A percentile compares a stretch with the other conserved stretches of the same genome.
phyloP scores from a whole-genome alignment of 768 basidiomycete genomes.

The Rhodotorula graminis region DNA sequence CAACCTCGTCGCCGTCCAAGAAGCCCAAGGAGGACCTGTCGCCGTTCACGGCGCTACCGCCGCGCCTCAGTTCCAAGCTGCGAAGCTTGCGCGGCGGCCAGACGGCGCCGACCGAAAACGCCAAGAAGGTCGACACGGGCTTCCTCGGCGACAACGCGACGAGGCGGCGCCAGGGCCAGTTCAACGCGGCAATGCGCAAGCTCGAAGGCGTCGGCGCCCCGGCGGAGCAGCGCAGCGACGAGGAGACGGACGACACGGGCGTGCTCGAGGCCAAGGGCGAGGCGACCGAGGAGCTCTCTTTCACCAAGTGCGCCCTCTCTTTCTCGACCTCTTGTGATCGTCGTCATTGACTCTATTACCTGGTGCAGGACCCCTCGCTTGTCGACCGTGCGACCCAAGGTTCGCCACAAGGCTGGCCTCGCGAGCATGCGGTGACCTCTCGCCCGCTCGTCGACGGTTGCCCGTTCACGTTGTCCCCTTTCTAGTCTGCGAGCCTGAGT shows the following conservation, averaged over 20 bases:
- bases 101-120: background rate
- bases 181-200: constrained; percentile 25
- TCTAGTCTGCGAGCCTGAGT: no score
- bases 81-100: background rate
- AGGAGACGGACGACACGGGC: constrained; percentile 30
- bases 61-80: constrained; percentile 20
- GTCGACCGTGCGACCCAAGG: background rate
- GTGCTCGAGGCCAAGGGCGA: constrained; percentile 31
- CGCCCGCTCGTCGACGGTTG: no score
- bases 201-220: constrained; percentile 27
- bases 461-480: no score
- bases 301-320: background rate
- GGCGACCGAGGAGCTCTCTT: constrained; percentile 15
- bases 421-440: constrained; percentile 5
- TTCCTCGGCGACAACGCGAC: constrained; percentile 18
- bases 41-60: constrained; percentile 36
- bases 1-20: constrained; percentile 7
- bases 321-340: background rate
- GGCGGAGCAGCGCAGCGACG: constrained; percentile 28
- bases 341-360: background rate
- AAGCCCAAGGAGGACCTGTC: constrained; percentile 8
- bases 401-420: constrained; percentile 7
- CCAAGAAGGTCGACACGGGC: constrained; percentile 25
- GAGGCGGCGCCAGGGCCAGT: constrained; percentile 20
- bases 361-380: constrained; percentile 7